Evolutionary conservation across 2,329 filamentous ascomycete species (phyloP), one percentile per base, ranked within the genome.

Genomic region (Dactylellina parvicollis): DNA sequence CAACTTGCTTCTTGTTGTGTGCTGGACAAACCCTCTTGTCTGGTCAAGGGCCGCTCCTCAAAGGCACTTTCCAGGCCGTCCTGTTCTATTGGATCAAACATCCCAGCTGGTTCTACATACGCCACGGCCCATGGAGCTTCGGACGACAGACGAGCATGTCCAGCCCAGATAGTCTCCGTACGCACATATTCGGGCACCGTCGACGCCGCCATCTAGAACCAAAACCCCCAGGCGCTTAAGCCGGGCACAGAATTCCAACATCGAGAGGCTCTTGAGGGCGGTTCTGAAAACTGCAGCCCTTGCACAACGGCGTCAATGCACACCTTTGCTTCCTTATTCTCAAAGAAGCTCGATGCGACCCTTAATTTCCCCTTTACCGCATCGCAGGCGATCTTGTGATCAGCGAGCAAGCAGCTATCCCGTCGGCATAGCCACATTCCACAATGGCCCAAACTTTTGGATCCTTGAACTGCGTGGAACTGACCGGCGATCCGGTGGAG

Each of bases 21-120:
- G 57, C 65, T 71, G 57, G 50, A 20, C 26, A 42, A 47, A 34
- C 50, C 20, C 40, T 38, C 24, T 44, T 47, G 26, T 65, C 34
- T 44, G 50, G 65, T 59, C 66, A 62, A 62, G 66, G 66, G 67
- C 66, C 57, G 66, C 57, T 56, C 18, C 50, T 50, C 50, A 64
- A 59, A 57, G 66, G 66, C 57, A 59, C 52, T 40, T 57, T 71
- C 60, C 59, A 65, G 65, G 67, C 67, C 67, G 67, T 72, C 32
- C 54, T 55, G 42, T 62, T 40, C 47, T 57, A 72, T 72, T 72
- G 57, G 66, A 42, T 36, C 52, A 50, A 50, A 10, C n/a, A 50
- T 50, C 47, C 52, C 38, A 42, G 42, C 30, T 46, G 49, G 38
- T 14, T n/a, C 44, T 20, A 32, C 24, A 59, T 40, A 36, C 28